phyloP scores from a whole-genome alignment of 1,284 basidiomycete genomes.

The Cutaneotrichosporon curvatum region DNA sequence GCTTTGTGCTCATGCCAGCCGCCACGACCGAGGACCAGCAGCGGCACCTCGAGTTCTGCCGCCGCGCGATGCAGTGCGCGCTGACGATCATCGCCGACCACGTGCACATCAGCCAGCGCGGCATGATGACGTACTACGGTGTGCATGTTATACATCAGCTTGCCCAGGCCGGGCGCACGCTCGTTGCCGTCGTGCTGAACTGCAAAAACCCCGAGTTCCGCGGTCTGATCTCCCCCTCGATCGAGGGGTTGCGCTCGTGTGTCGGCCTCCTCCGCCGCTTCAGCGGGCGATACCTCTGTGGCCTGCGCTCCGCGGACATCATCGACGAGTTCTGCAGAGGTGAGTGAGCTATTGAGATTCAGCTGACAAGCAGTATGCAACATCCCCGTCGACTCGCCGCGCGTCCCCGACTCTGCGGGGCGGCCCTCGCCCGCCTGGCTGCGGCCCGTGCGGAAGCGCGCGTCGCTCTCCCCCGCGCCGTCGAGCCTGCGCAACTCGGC shows the following conservation, averaged over 20 bases:
- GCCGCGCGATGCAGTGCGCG: slow-evolving; percentile 56
- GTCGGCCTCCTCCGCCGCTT: slow-evolving; percentile 62
- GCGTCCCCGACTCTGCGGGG: slow-evolving; percentile 49
- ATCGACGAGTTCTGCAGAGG: slow-evolving; percentile 87
- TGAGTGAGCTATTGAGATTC: slow-evolving; percentile 47
- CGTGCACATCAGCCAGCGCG: slow-evolving; percentile 64
- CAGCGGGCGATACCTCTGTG: slow-evolving; percentile 57
- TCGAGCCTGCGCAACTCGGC: slow-evolving; percentile 46
- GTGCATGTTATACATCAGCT: slow-evolving; percentile 89
- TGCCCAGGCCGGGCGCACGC: slow-evolving; percentile 81
- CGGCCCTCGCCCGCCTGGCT: slow-evolving; percentile 72
- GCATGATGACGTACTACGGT: slow-evolving; percentile 87
- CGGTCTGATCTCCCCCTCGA: slow-evolving; percentile 65
- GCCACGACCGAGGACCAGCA: slow-evolving; percentile 42
- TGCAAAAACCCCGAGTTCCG: slow-evolving; percentile 49
- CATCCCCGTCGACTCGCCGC: slow-evolving; percentile 67
- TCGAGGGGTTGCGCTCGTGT: slow-evolving; percentile 76
- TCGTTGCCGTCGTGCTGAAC: slow-evolving; percentile 74
- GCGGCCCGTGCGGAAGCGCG: slow-evolving; percentile 65
- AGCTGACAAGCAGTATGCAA: slow-evolving; percentile 56
- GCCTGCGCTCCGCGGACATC: slow-evolving; percentile 75
- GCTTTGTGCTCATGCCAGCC: slow-evolving; percentile 45
- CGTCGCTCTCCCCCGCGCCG: slow-evolving; percentile 37
- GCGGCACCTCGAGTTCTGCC: slow-evolving; percentile 43
- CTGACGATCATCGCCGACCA: slow-evolving; percentile 65